phyloP scores from a whole-genome alignment of 176 grass and related monocot species.

The Phragmites australis region DNA sequence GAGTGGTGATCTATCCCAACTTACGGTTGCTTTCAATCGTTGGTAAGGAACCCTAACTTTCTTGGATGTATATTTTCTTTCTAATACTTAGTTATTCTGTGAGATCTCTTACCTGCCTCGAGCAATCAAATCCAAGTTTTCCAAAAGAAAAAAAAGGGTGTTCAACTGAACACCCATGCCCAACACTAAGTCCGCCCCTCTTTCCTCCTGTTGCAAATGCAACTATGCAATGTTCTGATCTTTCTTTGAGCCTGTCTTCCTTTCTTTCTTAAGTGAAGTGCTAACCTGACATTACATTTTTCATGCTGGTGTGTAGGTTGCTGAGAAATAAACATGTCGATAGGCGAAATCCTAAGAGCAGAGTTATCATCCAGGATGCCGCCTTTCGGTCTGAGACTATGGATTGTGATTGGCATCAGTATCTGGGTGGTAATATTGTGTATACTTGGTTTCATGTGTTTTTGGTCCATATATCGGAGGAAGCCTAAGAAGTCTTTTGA shows the following conservation, averaged over 20 bases:
- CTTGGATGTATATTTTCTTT: not conserved
- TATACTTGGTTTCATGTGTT: conserved; percentile 59
- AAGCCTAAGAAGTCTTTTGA: conserved; percentile 47
- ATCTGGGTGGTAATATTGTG: conserved; percentile 53
- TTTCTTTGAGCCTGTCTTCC: not conserved
- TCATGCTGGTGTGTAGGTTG: not conserved
- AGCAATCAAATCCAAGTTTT: not conserved
- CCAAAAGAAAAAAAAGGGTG: not conserved
- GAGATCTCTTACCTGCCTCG: not conserved
- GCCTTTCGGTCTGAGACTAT: conserved; percentile 26
- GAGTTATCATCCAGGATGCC: conserved; percentile 28
- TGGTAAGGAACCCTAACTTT: not conserved
- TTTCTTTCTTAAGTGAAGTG: not conserved
- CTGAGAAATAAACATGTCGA: conserved; percentile 3
- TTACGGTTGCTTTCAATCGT: not conserved
- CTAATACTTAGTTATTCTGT: not conserved
- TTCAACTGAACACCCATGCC: not conserved
- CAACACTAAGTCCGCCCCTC: not conserved
- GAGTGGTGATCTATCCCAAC: not conserved
- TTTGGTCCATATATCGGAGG: conserved; percentile 56
- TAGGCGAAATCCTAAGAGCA: not conserved
- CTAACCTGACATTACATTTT: not conserved
- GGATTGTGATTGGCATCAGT: conserved; percentile 36
- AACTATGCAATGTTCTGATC: not conserved
- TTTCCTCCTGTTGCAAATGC: not conserved